These are phyloP conservation scores for Zopfochytrium polystomum DNA, from an alignment of 371 early-diverging fungal genomes.

Conservation along the genomic window DNA sequence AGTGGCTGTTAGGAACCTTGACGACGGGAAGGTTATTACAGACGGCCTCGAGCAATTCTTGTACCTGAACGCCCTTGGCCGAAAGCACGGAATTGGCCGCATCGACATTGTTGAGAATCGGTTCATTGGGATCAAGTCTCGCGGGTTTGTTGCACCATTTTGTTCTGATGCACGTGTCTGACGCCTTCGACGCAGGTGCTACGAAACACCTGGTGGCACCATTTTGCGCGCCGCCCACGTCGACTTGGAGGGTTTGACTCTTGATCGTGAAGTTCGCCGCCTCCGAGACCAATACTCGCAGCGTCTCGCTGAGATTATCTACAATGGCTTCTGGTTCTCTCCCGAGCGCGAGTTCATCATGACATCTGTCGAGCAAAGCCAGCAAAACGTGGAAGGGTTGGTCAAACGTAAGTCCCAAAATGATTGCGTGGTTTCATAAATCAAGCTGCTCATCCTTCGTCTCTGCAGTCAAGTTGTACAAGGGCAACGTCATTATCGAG, in stretches of 20 bases:
- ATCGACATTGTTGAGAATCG: constrained; percentile 98
- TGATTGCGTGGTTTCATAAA: background rate
- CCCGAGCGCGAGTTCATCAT: constrained; percentile 89
- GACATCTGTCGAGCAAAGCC: constrained; percentile 75
- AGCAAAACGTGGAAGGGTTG: constrained; percentile 82
- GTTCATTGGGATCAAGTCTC: constrained; percentile 96
- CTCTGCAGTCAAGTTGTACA: constrained; percentile 80
- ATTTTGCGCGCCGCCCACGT: constrained; percentile 91
- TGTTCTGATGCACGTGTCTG: background rate
- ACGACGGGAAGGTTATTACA: constrained; percentile 63
- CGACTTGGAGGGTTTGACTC: constrained; percentile 90
- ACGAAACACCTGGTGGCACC: constrained; percentile 97
- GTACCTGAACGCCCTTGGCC: constrained; percentile 90
- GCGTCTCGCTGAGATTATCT: constrained; percentile 63
- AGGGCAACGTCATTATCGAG: constrained; percentile 86
- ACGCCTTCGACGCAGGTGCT: constrained; percentile 60
- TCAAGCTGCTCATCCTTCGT: background rate
- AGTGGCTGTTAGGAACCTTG: constrained; percentile 78
- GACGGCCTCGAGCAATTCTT: constrained; percentile 81
- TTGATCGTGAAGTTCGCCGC: constrained; percentile 93
- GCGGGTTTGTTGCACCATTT: constrained; percentile 55
- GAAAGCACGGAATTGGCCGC: constrained; percentile 95
- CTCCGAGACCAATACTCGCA: constrained; percentile 70
- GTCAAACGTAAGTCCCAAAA: constrained; percentile 62
- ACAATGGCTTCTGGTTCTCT: constrained; percentile 95